A percentile compares a stretch with the other conserved stretches of the same genome.
Conservation (phyloP, 257 asterid genomes). For the Capsicum baccatum region DNA sequence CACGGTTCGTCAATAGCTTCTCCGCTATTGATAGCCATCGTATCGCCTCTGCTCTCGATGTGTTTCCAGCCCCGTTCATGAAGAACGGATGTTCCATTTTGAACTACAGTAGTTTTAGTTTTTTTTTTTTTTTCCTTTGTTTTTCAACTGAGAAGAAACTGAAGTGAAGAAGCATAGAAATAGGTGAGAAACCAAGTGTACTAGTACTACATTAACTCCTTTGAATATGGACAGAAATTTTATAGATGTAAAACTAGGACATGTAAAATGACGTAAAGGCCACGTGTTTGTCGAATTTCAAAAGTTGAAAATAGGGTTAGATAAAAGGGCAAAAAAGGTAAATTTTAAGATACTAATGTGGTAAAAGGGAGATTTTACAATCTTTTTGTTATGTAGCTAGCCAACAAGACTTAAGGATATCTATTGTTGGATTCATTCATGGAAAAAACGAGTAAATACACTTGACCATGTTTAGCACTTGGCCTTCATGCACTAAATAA, state of each 20-base stretch:
- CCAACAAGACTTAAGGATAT: background rate
- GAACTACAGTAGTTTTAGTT: too few relatives aligned
- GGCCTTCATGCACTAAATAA: too few relatives aligned
- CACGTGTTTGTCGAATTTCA: slow-evolving; percentile 18
- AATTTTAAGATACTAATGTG: background rate
- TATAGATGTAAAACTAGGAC: too few relatives aligned
- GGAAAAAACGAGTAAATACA: too few relatives aligned
- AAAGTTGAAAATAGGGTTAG: background rate
- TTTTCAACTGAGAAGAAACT: slow-evolving; percentile 9
- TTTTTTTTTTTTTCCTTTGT: background rate
- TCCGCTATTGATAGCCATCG: slow-evolving; percentile 88
- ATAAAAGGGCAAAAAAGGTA: background rate
- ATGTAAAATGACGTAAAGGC: slow-evolving; percentile 1
- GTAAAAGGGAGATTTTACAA: background rate
- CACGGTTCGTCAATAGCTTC: slow-evolving; percentile 83
- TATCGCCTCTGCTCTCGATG: slow-evolving; percentile 80
- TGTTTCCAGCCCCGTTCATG: slow-evolving; percentile 50
- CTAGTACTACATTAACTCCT: background rate
- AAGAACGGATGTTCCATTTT: slow-evolving; percentile 88
- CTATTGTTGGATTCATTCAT: too few relatives aligned
- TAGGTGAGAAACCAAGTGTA: background rate
- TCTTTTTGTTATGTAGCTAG: too few relatives aligned
- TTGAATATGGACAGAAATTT: background rate
- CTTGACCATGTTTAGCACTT: too few relatives aligned
- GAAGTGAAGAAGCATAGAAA: slow-evolving; percentile 15